phyloP scores from a whole-genome alignment of 805 yeast genomes.

The Wickerhamomyces silvicola region DNA sequence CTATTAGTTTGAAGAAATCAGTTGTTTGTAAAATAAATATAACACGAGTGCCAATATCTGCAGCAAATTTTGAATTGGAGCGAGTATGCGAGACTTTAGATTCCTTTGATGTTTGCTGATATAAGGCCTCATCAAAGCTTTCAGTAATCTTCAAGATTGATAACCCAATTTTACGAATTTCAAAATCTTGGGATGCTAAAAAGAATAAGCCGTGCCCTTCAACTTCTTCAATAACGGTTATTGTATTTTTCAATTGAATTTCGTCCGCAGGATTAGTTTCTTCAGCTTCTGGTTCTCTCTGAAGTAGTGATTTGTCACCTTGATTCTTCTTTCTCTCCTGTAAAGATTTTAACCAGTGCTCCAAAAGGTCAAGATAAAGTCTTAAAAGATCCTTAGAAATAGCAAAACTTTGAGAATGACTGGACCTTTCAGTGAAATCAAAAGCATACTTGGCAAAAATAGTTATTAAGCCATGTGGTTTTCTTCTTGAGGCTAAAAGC shows the following conservation, averaged over 20 bases:
- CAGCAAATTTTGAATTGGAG: constrained; percentile 61
- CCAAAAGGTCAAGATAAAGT: constrained; percentile 71
- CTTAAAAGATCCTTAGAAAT: constrained; percentile 57
- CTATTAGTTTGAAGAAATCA: constrained; percentile 60
- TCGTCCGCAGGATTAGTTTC: constrained; percentile 43
- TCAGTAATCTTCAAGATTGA: constrained; percentile 70
- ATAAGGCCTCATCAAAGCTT: constrained; percentile 81
- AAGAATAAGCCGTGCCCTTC: constrained; percentile 95
- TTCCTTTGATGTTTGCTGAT: constrained; percentile 34
- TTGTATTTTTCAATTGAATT: constrained; percentile 68
- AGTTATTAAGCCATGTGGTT: constrained; percentile 65
- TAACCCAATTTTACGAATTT: constrained; percentile 68
- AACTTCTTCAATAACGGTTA: constrained; percentile 86
- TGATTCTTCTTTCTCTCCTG: constrained; percentile 28
- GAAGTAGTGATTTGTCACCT: too few relatives aligned
- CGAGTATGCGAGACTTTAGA: constrained; percentile 36
- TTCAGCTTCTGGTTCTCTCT: constrained; percentile 9
- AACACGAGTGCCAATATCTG: constrained; percentile 69
- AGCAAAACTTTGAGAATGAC: constrained; percentile 49
- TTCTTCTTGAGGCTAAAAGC: constrained; percentile 57
- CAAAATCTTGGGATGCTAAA: constrained; percentile 79
- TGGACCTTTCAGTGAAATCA: constrained; percentile 67
- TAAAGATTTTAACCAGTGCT: constrained; percentile 74
- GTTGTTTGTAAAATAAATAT: constrained; percentile 69
- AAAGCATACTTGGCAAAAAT: constrained; percentile 77